Base-by-base conservation (phyloP, 805 yeast species). In the Brettanomyces nanus region DNA sequence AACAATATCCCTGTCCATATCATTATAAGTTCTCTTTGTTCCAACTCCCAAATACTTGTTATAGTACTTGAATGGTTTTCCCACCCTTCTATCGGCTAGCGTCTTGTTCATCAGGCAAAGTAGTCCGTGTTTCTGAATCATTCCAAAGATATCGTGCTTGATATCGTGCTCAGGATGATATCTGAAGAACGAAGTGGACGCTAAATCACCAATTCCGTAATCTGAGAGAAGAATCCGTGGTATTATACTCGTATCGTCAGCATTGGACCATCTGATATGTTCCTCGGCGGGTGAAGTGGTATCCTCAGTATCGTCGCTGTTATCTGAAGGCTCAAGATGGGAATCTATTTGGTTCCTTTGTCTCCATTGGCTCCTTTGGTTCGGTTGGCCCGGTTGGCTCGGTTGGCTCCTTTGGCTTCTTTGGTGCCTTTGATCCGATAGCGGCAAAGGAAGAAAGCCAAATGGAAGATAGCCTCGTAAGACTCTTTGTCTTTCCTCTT, bases 41-140 rank as follows among this genome's bases (percentile, higher is more conserved):
- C 17, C 19, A 15, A n/a, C 11, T n/a, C 10, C 13, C 3, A 17
- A 15, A 6, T 30, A 11, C 6, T 14, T 14, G 10, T 18, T 14
- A 15, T 6, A 14, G 14, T 30, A 5, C 5, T 15, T 18, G 13
- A 6, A 6, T 6, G 33, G 21, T 19, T 21, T 18, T 14, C 43
- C 43, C 1, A 41, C 27, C 36, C 38, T 47, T 31, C 56, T 40
- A 13, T 46, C 46, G 34, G 44, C 42, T 17, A 56, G 27, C 26
- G 47, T 48, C 18, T 48, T 46, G 38, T 56, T 51, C 58, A 56
- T 48, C 28, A 53, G 28, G n/a, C 44, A 44, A 38, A 46, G 38
- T 13, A 56, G 40, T 6, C 59, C 58, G 43, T 32, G 46, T 20
- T 46, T 43, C 13, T 50, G 47, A 9, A 56, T 52, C 10, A 40